A percentile compares a stretch with the other conserved stretches of the same genome.
These are phyloP conservation scores for Achlya hypogyna DNA, from an alignment of 352 stramenopile species.

Conservation along the genomic window DNA sequence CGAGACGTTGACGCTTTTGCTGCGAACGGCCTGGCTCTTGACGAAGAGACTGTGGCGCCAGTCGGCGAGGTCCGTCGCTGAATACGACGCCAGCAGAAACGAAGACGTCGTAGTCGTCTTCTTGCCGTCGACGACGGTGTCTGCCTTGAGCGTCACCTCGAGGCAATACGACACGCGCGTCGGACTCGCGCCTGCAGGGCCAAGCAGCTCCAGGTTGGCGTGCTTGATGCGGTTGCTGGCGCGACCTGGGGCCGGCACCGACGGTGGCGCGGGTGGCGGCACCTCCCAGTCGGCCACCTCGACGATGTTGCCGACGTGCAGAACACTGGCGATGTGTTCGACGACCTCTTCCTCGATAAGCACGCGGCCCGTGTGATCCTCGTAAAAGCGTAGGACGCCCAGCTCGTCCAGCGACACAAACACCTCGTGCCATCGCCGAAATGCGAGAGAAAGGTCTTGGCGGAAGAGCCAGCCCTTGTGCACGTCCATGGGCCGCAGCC, in stretches of 20 bases:
- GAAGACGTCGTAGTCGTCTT: not conserved
- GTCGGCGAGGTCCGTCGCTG: conserved; percentile 2
- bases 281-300: conserved; percentile 17
- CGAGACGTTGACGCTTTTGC: not conserved
- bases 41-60: conserved; percentile 18
- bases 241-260: not conserved
- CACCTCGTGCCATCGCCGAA: conserved; percentile 68
- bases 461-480: conserved; percentile 79
- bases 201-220: conserved; percentile 1
- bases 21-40: conserved; percentile 2
- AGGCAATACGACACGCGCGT: conserved; percentile 15
- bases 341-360: conserved; percentile 17
- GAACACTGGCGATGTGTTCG: conserved; percentile 4
- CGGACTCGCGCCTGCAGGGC: not conserved
- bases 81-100: conserved; percentile 15
- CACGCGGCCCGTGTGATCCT: conserved; percentile 5
- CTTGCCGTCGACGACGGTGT: not conserved
- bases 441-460: conserved; percentile 72
- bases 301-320: conserved; percentile 13
- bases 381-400: conserved; percentile 34
- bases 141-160: conserved; percentile 10
- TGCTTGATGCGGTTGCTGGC: not conserved
- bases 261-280: not conserved
- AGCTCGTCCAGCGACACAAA: conserved; percentile 74
- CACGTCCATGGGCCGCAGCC: conserved; percentile 46